phyloP scores from a whole-genome alignment of 148 eudicot genomes.

The Talinum fruticosum region DNA sequence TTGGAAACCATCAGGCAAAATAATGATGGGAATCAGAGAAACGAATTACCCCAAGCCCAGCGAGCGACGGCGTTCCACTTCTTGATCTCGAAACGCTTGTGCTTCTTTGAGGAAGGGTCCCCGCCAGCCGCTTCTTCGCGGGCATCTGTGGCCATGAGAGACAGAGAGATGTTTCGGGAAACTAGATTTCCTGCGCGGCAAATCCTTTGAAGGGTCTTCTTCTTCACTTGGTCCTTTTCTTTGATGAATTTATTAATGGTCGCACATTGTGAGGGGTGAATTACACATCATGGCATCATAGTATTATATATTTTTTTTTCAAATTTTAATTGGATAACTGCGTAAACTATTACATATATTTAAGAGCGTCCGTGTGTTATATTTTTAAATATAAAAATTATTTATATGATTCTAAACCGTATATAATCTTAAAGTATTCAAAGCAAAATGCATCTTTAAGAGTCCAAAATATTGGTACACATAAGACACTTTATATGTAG shows the following conservation, averaged over 20 bases:
- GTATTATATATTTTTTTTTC: too few species aligned
- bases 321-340: too few species aligned
- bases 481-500: too few species aligned
- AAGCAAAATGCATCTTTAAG: too few species aligned
- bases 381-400: too few species aligned
- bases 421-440: too few species aligned
- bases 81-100: constrained; percentile 86
- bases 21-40: neutral
- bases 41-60: constrained; percentile 81
- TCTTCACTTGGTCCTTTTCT: neutral
- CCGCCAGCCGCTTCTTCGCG: constrained; percentile 47
- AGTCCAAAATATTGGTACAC: too few species aligned
- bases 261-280: neutral
- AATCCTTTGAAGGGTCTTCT: neutral
- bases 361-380: too few species aligned
- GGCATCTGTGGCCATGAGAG: constrained; percentile 57
- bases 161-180: neutral
- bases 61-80: constrained; percentile 98
- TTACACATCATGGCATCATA: neutral
- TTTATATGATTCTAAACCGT: too few species aligned
- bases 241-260: neutral
- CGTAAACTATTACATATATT: too few species aligned
- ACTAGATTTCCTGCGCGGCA: neutral
- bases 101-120: constrained; percentile 55
- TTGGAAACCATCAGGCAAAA: neutral